A percentile compares a stretch with the other conserved stretches of the same genome.
phyloP scores from a whole-genome alignment of 2,329 filamentous ascomycete genomes.

The Sclerotinia spermophila region DNA sequence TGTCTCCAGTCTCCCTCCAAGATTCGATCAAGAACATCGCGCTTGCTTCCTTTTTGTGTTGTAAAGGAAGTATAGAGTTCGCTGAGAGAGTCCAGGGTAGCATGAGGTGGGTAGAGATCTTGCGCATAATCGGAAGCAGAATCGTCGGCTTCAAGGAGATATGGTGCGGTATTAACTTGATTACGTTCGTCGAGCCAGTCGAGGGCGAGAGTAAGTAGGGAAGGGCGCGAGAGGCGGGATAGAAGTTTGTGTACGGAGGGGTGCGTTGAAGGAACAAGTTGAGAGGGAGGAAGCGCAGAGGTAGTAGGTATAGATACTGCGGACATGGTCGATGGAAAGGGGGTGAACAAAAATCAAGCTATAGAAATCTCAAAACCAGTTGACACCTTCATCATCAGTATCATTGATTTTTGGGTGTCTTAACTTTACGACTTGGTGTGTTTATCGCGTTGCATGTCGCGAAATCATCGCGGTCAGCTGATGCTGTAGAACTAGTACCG shows the following conservation, averaged over 20 bases:
- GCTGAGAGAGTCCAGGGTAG: slow-evolving; percentile 62
- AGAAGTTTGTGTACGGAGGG: slow-evolving; percentile 63
- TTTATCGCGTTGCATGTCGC: background rate
- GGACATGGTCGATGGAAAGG: slow-evolving; percentile 1
- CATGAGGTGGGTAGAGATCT: slow-evolving; percentile 66
- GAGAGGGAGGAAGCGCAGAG: slow-evolving; percentile 65
- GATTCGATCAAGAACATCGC: slow-evolving; percentile 61
- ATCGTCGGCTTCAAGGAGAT: slow-evolving; percentile 44
- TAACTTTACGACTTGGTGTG: background rate
- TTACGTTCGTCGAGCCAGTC: slow-evolving; percentile 73
- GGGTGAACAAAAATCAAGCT: background rate
- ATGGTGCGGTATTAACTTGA: slow-evolving; percentile 56
- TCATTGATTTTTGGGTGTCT: background rate
- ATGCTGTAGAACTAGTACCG: background rate
- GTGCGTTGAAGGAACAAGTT: slow-evolving; percentile 65
- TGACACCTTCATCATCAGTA: background rate
- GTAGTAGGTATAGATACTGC: slow-evolving; percentile 63
- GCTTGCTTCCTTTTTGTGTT: slow-evolving; percentile 55
- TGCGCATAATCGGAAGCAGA: slow-evolving; percentile 54
- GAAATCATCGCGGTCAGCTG: slow-evolving; percentile 18
- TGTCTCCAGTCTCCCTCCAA: slow-evolving; percentile 66
- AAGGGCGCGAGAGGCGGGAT: slow-evolving; percentile 65
- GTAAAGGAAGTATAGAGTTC: slow-evolving; percentile 61
- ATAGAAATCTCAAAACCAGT: background rate
- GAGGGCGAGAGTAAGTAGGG: slow-evolving; percentile 67